Base-by-base conservation (phyloP, 331 rosid species). In the Prunus yedoensis region DNA sequence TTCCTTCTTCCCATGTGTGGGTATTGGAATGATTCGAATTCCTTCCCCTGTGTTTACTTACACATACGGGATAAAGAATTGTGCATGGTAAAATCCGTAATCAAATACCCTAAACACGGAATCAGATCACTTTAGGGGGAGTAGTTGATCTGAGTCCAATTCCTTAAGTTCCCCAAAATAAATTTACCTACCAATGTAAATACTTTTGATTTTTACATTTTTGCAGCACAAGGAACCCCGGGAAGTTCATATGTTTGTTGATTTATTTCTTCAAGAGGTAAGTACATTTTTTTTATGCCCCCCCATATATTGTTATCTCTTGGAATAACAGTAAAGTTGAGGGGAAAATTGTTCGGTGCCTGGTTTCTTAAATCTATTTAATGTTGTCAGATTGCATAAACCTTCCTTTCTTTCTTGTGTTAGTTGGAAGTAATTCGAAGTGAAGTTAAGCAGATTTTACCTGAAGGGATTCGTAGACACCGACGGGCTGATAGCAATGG, bases 231-330 rank as follows among this genome's bases (percentile, higher is more conserved):
- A 92, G 89, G 99, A 92, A 87, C 99, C 99, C 49, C 85, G 96
- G 77, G 99, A 92, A 85, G 97, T 94, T 88, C 97, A 90, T 84
- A 92, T 92, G 93, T 92, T 92, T 71, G 92, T 92, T 60, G 99
- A 92, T 87, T 85, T 94, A 71, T 92, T 92, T 83, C 92, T 90
- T 62, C 96, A 92, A 66, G 99, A 94, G 97, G 97, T 91, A 67
- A 74, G 93, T 80, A 73, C 74, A 54, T 85, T 25, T 63, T 12
- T 32, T 32, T 63, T 65, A 53, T 23, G 18, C 67, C 61, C 54
- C 46, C 18, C 76, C 43, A 71, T 21, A 38, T 47, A 41, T 58
- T 58, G 8, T 13, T 17, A 23, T 71, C 23, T 46, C 17, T 10
- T 69, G 23, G 53, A 25, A 38, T 52, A 63, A 38, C 38, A 20